Percentiles rank a stretch among this genome's conserved stretches.
phyloP scores from a whole-genome alignment of 257 asterid species.

The Solanum chiquidenum region DNA sequence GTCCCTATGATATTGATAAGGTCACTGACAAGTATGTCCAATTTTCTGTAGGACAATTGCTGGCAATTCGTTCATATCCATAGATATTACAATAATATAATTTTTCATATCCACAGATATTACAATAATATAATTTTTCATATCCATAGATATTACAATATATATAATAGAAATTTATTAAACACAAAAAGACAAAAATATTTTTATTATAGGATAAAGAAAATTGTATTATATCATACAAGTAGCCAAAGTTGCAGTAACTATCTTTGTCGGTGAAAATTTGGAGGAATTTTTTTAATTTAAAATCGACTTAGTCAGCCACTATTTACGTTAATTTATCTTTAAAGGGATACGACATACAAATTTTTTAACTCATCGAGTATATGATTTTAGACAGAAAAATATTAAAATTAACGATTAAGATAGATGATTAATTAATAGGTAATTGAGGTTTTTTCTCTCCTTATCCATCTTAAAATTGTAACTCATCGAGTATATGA shows the following conservation, averaged over 20 bases:
- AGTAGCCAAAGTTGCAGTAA: neutral
- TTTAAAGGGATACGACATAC: neutral
- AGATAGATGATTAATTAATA: neutral
- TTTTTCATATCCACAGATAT: neutral
- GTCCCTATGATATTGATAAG: conserved; percentile 1
- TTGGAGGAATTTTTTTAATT: neutral
- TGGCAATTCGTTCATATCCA: neutral
- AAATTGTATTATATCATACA: neutral
- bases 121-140: neutral
- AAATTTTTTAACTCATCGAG: neutral
- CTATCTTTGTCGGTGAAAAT: neutral
- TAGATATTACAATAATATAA: neutral
- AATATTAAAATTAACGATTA: neutral
- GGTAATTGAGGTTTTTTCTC: neutral
- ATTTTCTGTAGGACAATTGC: neutral
- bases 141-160: too few species aligned
- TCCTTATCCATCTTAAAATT: neutral
- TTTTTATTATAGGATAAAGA: neutral
- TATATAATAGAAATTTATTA: neutral
- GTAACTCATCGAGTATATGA: too few species aligned
- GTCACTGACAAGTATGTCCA: conserved; percentile 1
- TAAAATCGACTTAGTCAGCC: neutral
- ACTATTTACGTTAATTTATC: neutral
- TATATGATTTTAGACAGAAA: neutral
- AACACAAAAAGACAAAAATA: neutral